Conservation (phyloP, 1,139 yeast genomes). For the Kurtzmaniella quercitrusa region DNA sequence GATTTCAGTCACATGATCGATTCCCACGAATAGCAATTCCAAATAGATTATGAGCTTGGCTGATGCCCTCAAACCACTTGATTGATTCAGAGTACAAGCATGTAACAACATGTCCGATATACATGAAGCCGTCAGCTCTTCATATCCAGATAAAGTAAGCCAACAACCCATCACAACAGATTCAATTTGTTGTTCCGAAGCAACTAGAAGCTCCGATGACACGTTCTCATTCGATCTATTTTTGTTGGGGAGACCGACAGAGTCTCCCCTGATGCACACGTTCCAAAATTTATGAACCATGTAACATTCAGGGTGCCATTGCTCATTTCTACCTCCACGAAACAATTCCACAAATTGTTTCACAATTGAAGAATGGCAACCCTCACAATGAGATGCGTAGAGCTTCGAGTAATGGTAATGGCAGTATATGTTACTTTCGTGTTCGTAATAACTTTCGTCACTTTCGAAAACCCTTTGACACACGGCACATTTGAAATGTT, state of each 20-base stretch:
- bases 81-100: slow-evolving; percentile 74
- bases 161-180: slow-evolving; percentile 74
- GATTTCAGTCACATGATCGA: slow-evolving; percentile 51
- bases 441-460: slow-evolving; percentile 91
- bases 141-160: slow-evolving; percentile 84
- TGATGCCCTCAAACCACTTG: slow-evolving; percentile 67
- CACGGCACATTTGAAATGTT: slow-evolving; percentile 89
- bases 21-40: slow-evolving; percentile 72
- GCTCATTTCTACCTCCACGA: slow-evolving; percentile 90
- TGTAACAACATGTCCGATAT: slow-evolving; percentile 89
- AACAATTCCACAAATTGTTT: slow-evolving; percentile 92
- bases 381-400: slow-evolving; percentile 89
- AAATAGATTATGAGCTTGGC: slow-evolving; percentile 71
- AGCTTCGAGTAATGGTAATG: slow-evolving; percentile 85
- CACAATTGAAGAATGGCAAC: slow-evolving; percentile 86
- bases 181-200: slow-evolving; percentile 64
- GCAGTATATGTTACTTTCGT: slow-evolving; percentile 77
- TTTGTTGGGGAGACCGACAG: slow-evolving; percentile 51
- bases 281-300: slow-evolving; percentile 98
- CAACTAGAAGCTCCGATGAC: slow-evolving; percentile 49
- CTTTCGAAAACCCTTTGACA: slow-evolving; percentile 87
- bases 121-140: slow-evolving; percentile 88
- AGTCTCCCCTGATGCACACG: slow-evolving; percentile 67
- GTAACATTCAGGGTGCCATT: slow-evolving; percentile 99
- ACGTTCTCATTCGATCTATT: slow-evolving; percentile 15